Evolutionary conservation across 805 yeast genomes (phyloP).

Genomic region (Wickerhamiella cacticola): DNA sequence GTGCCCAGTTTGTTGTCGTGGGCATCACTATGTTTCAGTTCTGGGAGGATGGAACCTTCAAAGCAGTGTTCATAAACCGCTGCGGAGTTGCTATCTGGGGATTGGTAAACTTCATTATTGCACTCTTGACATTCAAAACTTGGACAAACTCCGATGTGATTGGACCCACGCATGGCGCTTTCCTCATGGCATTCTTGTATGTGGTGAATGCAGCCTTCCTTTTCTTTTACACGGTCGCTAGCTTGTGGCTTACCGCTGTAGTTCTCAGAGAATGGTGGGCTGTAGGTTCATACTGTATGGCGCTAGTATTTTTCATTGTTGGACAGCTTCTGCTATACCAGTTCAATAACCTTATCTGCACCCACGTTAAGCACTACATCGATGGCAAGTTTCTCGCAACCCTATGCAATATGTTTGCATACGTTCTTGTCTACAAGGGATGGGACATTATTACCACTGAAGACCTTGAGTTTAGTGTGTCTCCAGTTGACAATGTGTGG

Average conservation of each 20-base stretch:
- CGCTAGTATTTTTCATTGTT: conserved; percentile 57
- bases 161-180: conserved; percentile 46
- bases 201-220: conserved; percentile 56
- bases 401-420: conserved; percentile 61
- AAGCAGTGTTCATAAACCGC: conserved; percentile 48
- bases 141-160: conserved; percentile 37
- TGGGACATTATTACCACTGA: conserved; percentile 96
- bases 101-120: conserved; percentile 49
- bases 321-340: conserved; percentile 74
- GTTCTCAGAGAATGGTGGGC: conserved; percentile 78
- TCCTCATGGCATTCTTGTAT: conserved; percentile 58
- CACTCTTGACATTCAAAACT: conserved; percentile 58
- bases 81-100: conserved; percentile 46
- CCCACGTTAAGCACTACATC: conserved; percentile 64
- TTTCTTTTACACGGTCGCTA: conserved; percentile 53
- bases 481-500: conserved; percentile 37
- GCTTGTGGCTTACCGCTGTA: conserved; percentile 47
- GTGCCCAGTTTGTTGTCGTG: conserved; percentile 54
- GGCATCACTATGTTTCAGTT: conserved; percentile 78
- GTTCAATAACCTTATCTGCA: conserved; percentile 55
- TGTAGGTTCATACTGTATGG: conserved; percentile 65
- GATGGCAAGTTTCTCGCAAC: conserved; percentile 86
- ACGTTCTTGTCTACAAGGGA: conserved; percentile 91
- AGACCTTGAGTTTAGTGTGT: conserved; percentile 82
- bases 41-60: conserved; percentile 86